Conservation (phyloP, 768 basidiomycete genomes). For the Trametes maxima region DNA sequence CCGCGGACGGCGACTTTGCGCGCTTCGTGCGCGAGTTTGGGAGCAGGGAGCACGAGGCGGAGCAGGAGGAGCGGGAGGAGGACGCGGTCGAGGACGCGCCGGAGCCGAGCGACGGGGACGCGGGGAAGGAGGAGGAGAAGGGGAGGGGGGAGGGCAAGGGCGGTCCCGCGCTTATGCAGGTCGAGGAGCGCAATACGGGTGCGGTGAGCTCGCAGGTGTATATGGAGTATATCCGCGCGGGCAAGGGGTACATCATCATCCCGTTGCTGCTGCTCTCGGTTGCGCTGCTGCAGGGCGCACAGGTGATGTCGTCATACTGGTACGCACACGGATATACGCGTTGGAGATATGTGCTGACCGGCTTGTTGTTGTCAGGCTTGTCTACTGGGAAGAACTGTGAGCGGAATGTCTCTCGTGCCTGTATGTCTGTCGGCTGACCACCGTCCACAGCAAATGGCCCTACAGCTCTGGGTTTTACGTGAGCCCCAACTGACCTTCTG, state of each 20-base stretch:
- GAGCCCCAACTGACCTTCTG: conserved; percentile 28
- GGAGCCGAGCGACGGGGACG: conserved; percentile 38
- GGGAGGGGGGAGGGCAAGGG: conserved; percentile 42
- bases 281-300: conserved; percentile 66
- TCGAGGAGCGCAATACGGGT: conserved; percentile 81
- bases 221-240: conserved; percentile 67
- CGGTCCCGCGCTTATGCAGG: conserved; percentile 72
- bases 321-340: conserved; percentile 32
- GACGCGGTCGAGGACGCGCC: conserved; percentile 42
- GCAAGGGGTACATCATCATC: conserved; percentile 62
- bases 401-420: conserved; percentile 21
- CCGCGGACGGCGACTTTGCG: conserved; percentile 63
- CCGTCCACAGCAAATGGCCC: conserved; percentile 50
- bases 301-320: conserved; percentile 78
- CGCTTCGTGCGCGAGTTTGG: conserved; percentile 80
- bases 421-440: conserved; percentile 16
- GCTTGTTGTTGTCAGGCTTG: conserved; percentile 50
- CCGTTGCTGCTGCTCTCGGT: conserved; percentile 67
- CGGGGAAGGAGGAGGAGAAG: conserved; percentile 39
- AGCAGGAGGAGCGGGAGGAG: conserved; percentile 45
- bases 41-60: conserved; percentile 58
- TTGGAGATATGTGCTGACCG: conserved; percentile 1
- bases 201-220: conserved; percentile 60
- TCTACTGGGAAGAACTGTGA: conserved; percentile 80
- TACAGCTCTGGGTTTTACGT: conserved; percentile 72